phyloP scores from a whole-genome alignment of 768 basidiomycete species.

The Phlebiopsis flavidoalba region DNA sequence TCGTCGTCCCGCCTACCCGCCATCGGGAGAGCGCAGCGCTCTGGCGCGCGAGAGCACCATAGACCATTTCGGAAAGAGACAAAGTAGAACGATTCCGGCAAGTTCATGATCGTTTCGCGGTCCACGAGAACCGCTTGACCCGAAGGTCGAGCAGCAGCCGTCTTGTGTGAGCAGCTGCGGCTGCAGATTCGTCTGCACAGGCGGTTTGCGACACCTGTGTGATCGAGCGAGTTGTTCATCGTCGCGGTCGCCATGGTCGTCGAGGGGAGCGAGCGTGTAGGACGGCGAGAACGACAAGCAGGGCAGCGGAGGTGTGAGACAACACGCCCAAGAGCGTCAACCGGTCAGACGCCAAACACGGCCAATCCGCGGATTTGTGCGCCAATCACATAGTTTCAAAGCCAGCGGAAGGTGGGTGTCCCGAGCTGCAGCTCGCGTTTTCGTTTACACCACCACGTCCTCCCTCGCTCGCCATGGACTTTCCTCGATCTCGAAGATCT shows the following conservation, averaged over 20 bases:
- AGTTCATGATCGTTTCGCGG: conserved; percentile 95
- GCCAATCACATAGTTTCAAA: no score
- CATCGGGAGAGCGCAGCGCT: conserved; percentile 70
- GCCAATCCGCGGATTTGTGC: background rate
- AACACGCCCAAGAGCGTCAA: background rate
- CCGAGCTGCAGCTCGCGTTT: no score
- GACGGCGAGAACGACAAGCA: background rate
- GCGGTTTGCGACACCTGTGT: conserved; percentile 55
- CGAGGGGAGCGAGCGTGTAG: background rate
- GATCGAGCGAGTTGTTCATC: conserved; percentile 33
- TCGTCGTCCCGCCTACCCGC: conserved; percentile 75
- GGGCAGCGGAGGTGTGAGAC: no score
- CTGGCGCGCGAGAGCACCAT: conserved; percentile 85
- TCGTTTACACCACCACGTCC: no score
- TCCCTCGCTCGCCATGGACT: conserved; percentile 16
- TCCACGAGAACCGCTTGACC: conserved; percentile 91
- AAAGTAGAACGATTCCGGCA: conserved; percentile 97
- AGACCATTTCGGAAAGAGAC: conserved; percentile 97
- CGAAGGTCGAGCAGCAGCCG: conserved; percentile 90
- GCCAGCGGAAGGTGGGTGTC: no score
- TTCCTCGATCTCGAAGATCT: conserved; percentile 61
- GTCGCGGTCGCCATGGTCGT: conserved; percentile 20
- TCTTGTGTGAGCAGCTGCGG: conserved; percentile 85
- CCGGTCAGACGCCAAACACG: background rate
- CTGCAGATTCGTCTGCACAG: conserved; percentile 67